phyloP scores from a whole-genome alignment of 495 filamentous ascomycete genomes.

The Neurospora tetrasperma region DNA sequence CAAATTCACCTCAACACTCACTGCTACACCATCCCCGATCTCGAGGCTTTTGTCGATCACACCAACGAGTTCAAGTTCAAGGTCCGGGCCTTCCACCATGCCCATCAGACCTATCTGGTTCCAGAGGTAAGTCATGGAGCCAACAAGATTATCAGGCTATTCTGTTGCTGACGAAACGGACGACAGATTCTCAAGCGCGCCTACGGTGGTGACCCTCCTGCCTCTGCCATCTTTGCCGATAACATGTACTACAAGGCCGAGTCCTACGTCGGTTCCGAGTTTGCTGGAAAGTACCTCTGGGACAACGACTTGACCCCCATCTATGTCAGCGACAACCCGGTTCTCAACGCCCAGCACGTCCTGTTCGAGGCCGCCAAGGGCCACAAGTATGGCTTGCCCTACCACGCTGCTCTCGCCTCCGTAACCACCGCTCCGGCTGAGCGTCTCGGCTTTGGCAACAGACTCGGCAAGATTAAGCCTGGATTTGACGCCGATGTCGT shows the following conservation, averaged over 20 bases:
- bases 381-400: slow-evolving; percentile 49
- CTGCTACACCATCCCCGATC: slow-evolving; percentile 55
- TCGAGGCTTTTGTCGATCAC: slow-evolving; percentile 52
- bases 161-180: background rate
- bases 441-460: slow-evolving; percentile 45
- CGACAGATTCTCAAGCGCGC: slow-evolving; percentile 39
- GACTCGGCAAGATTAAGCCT: slow-evolving; percentile 50
- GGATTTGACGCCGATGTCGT: slow-evolving; percentile 59
- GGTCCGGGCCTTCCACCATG: slow-evolving; percentile 54
- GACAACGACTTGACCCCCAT: slow-evolving; percentile 46
- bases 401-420: slow-evolving; percentile 48
- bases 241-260: slow-evolving; percentile 57
- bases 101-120: slow-evolving; percentile 49
- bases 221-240: slow-evolving; percentile 46
- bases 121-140: slow-evolving; percentile 31
- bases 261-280: slow-evolving; percentile 47
- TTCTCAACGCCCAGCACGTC: slow-evolving; percentile 40
- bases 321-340: slow-evolving; percentile 41
- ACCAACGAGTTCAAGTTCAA: slow-evolving; percentile 56
- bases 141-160: too few relatives aligned
- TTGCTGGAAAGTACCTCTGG: slow-evolving; percentile 49
- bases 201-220: slow-evolving; percentile 35
- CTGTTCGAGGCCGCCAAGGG: slow-evolving; percentile 52
- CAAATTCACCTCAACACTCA: slow-evolving; percentile 55
- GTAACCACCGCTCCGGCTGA: slow-evolving; percentile 54